Evolutionary conservation across 306 rosid species (phyloP), one percentile per base, ranked within the genome.

Genomic region (Dryas octopetala): DNA sequence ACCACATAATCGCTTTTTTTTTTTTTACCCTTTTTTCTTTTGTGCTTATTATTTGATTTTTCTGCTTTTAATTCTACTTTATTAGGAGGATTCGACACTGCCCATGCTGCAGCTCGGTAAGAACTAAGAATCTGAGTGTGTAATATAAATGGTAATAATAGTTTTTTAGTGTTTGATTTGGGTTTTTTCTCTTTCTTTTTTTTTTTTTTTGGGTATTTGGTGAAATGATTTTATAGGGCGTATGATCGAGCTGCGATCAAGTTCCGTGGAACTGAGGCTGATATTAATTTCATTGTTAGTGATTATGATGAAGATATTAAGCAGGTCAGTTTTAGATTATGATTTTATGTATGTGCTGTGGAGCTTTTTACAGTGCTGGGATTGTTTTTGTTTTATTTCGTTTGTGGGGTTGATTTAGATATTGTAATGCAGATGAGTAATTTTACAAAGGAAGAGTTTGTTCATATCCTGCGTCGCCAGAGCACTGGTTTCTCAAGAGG

Each of bases 241-340:
- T 94, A 94, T 78, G 98, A 93, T 87, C 92, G 97, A 81, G 98
- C 98, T 74, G 98, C 98, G 0, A 89, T 94, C 57, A 94, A 89
- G 81, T 94, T 94, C 73, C 96, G 98, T 14, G 97, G 98, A 2
- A 62, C 83, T 58, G 91, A 94, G 32, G 98, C 98, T 4, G 98
- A 94, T 88, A 94, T 94, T 61, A 94, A 94, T 81, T 94, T 91
- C 85, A 82, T 62, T 61, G 83, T 91, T 52, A 78, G 88, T 58
- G 97, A 94, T 52, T 94, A 94, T 84, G 92, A 74, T 10, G 97
- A 94, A 55, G 98, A 94, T 74, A 85, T 91, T 66, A 86, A 86
- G 84, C 97, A 91, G 91, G 98, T 91, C n/a, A 16, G 54, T 55
- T 50, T 74, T 32, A 54, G 77, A 7, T 62, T 67, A 5, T 23